Percentiles rank a stretch among this genome's conserved stretches.
Conservation (phyloP, 1,139 yeast genomes). For the Zygoascus meyerae region DNA sequence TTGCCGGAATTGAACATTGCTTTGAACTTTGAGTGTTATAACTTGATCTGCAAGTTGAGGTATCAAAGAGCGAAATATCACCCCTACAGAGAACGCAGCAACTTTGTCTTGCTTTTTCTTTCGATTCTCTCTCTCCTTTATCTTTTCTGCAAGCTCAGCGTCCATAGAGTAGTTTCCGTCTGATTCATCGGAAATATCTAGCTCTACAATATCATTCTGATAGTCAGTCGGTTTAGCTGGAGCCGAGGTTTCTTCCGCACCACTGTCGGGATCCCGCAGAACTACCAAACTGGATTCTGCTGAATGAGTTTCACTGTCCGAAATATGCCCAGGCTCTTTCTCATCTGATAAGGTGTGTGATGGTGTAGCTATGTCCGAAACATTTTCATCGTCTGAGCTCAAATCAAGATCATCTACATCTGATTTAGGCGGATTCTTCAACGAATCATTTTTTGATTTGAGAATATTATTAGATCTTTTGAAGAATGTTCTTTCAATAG, state of each 20-base stretch:
- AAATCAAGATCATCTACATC: not conserved
- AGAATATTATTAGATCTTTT: not conserved
- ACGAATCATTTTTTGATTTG: not conserved
- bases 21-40: conserved; percentile 9
- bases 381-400: not conserved
- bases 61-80: conserved; percentile 6
- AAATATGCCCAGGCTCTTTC: not conserved
- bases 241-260: too few relatives aligned
- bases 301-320: not conserved
- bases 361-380: conserved; percentile 2
- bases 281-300: not conserved
- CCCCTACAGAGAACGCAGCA: conserved; percentile 10
- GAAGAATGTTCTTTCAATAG: not conserved
- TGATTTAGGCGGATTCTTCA: not conserved
- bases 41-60: conserved; percentile 9
- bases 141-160: conserved; percentile 5
- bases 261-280: too few relatives aligned
- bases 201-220: conserved; percentile 1
- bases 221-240: not conserved
- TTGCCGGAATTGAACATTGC: conserved; percentile 12
- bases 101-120: conserved; percentile 2
- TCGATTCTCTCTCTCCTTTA: conserved; percentile 7
- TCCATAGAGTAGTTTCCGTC: conserved; percentile 14
- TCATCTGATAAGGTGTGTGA: not conserved
- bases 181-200: conserved; percentile 27